Conservation (phyloP, 805 yeast genomes). For the Ogataea degrootiae region DNA sequence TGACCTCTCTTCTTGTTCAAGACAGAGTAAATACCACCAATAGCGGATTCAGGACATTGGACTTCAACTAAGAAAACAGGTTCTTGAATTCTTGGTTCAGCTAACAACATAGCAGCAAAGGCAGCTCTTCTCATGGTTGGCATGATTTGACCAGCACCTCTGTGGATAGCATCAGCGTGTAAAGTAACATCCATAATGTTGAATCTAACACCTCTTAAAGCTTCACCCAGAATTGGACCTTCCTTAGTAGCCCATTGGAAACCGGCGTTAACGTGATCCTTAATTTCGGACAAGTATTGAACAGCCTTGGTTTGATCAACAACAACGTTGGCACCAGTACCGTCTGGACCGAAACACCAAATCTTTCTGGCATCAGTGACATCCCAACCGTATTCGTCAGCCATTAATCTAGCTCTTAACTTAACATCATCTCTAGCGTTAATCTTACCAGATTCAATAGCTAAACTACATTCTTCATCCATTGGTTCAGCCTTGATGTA, state of each 20-base stretch:
- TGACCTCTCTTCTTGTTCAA: slow-evolving; percentile 99
- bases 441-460: slow-evolving; percentile 90
- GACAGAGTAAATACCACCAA: slow-evolving; percentile 99
- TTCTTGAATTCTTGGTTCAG: slow-evolving; percentile 98
- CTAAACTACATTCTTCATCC: slow-evolving; percentile 86
- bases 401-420: slow-evolving; percentile 97
- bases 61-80: slow-evolving; percentile 99
- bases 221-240: slow-evolving; percentile 98
- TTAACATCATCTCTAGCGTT: slow-evolving; percentile 97
- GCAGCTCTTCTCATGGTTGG: slow-evolving; percentile 99
- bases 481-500: slow-evolving; percentile 96
- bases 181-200: slow-evolving; percentile 98
- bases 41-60: slow-evolving; percentile 98
- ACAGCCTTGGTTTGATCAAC: slow-evolving; percentile 99
- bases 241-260: slow-evolving; percentile 99
- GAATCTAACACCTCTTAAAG: slow-evolving; percentile 91
- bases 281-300: slow-evolving; percentile 97
- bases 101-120: slow-evolving; percentile 95
- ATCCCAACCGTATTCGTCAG: slow-evolving; percentile 99
- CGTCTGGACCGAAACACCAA: slow-evolving; percentile 99
- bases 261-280: slow-evolving; percentile 99
- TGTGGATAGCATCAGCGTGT: slow-evolving; percentile 99
- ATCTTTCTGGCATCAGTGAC: slow-evolving; percentile 99
- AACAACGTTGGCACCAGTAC: slow-evolving; percentile 97
- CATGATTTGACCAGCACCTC: slow-evolving; percentile 99